Evolutionary conservation across 2,329 filamentous ascomycete species (phyloP).

Genomic region (Biscogniauxia mediterranea): DNA sequence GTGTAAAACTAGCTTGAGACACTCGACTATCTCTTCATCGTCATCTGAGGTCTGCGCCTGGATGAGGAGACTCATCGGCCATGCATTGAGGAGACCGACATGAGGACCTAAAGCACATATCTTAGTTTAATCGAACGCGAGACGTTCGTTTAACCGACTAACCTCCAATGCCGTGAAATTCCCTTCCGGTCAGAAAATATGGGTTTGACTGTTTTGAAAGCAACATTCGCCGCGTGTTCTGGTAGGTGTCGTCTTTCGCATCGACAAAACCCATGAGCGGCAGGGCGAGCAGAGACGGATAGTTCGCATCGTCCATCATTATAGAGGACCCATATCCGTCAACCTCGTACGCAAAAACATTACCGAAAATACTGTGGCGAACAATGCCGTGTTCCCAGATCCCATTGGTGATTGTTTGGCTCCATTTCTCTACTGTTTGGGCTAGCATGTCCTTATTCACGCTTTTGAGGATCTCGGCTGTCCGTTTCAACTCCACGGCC

Average conservation of each 20-base stretch:
- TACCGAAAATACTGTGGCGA: conserved; percentile 68
- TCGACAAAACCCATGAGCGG: conserved; percentile 75
- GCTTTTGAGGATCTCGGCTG: conserved; percentile 65
- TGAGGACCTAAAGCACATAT: conserved; percentile 47
- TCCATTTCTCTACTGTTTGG: conserved; percentile 56
- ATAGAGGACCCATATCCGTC: conserved; percentile 82
- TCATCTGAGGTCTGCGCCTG: conserved; percentile 86
- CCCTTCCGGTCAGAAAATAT: conserved; percentile 75
- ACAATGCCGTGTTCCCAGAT: conserved; percentile 85
- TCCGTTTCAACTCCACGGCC: conserved; percentile 78
- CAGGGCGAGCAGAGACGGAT: conserved; percentile 75
- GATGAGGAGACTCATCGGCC: conserved; percentile 93
- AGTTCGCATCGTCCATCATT: conserved; percentile 87
- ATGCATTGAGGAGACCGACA: conserved; percentile 85
- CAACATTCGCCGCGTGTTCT: conserved; percentile 80
- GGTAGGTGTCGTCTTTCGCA: conserved; percentile 67
- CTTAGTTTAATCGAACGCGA: conserved; percentile 7
- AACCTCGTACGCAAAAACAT: conserved; percentile 84
- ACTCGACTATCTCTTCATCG: conserved; percentile 76
- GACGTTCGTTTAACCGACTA: conserved; percentile 29
- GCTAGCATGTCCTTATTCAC: conserved; percentile 55
- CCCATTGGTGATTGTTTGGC: conserved; percentile 66
- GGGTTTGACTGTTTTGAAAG: conserved; percentile 76
- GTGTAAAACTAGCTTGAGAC: conserved; percentile 70
- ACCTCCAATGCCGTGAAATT: conserved; percentile 89